These are phyloP conservation scores for Petasospora rhodanensis DNA, from an alignment of 1,139 yeast species.

Conservation along the genomic window DNA sequence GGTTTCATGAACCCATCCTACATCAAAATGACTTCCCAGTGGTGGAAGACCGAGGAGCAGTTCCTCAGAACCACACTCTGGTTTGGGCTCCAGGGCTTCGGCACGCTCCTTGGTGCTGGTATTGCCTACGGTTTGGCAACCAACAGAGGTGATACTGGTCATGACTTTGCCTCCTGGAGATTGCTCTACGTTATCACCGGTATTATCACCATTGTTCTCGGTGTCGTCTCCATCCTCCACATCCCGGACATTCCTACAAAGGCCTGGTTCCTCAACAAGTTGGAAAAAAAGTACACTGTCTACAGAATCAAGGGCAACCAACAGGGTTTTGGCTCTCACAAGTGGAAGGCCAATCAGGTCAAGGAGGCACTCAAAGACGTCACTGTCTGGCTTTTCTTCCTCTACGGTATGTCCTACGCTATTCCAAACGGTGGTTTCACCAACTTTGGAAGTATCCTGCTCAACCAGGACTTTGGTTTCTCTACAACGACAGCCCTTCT, in stretches of 20 bases:
- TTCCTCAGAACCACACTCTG: constrained; percentile 52
- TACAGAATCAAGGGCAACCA: constrained; percentile 45
- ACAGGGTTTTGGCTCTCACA: constrained; percentile 54
- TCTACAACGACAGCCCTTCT: constrained; percentile 33
- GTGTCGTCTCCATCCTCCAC: constrained; percentile 34
- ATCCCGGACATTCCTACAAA: constrained; percentile 44
- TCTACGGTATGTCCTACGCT: constrained; percentile 37
- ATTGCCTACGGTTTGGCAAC: constrained; percentile 44
- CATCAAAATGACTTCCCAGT: constrained; percentile 49
- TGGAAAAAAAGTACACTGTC: constrained; percentile 48
- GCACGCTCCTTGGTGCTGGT: constrained; percentile 35
- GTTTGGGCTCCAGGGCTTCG: constrained; percentile 51
- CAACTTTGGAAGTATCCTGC: constrained; percentile 38
- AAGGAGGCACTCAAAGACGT: constrained; percentile 40
- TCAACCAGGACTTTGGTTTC: constrained; percentile 33
- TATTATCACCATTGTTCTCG: constrained; percentile 42
- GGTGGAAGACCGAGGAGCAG: constrained; percentile 50
- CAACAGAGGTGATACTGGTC: constrained; percentile 21
- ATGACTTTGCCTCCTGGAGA: constrained; percentile 47
- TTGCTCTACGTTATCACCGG: constrained; percentile 46
- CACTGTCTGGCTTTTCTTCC: constrained; percentile 45
- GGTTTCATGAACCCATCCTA: constrained; percentile 42
- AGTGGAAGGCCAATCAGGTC: constrained; percentile 45
- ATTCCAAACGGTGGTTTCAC: constrained; percentile 52
- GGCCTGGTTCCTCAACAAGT: constrained; percentile 46